These are phyloP conservation scores for Closterium sp. DNA, from an alignment of 139 green algal species.

Conservation along the genomic window DNA sequence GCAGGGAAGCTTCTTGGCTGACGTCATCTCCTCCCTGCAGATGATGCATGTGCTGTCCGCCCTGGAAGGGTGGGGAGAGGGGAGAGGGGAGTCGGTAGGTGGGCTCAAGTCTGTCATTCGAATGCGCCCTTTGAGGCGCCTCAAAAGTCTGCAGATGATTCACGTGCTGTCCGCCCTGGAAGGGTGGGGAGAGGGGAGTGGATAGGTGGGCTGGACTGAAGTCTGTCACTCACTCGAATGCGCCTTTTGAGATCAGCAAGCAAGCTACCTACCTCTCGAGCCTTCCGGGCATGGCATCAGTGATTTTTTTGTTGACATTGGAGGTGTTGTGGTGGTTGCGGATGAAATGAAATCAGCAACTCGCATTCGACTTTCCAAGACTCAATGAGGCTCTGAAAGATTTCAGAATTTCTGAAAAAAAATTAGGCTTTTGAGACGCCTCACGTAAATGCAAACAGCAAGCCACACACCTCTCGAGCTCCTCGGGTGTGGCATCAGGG, in stretches of 20 bases:
- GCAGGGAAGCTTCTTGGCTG: slow-evolving; percentile 88
- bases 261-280: slow-evolving; percentile 59
- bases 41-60: slow-evolving; percentile 93
- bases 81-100: slow-evolving; percentile 75
- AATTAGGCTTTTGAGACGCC: too few species aligned
- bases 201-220: too few species aligned
- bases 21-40: slow-evolving; percentile 89
- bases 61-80: slow-evolving; percentile 19
- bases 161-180: slow-evolving; percentile 77
- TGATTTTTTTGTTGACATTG: slow-evolving; percentile 87
- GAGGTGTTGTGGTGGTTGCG: slow-evolving; percentile 84
- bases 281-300: slow-evolving; percentile 83
- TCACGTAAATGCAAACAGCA: not conserved
- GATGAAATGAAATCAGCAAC: slow-evolving; percentile 96
- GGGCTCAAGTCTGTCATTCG: slow-evolving; percentile 84
- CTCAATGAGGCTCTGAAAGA: too few species aligned
- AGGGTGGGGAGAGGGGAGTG: slow-evolving; percentile 61
- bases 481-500: slow-evolving; percentile 79
- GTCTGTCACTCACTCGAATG: slow-evolving; percentile 67
- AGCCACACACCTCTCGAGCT: slow-evolving; percentile 68
- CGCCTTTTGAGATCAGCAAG: slow-evolving; percentile 60
- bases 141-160: slow-evolving; percentile 99
- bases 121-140: too few species aligned
- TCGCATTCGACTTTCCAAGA: too few species aligned
- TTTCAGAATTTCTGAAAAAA: too few species aligned